These are phyloP conservation scores for Boletus coccyginus DNA, from an alignment of 768 basidiomycete species.

Conservation along the genomic window DNA sequence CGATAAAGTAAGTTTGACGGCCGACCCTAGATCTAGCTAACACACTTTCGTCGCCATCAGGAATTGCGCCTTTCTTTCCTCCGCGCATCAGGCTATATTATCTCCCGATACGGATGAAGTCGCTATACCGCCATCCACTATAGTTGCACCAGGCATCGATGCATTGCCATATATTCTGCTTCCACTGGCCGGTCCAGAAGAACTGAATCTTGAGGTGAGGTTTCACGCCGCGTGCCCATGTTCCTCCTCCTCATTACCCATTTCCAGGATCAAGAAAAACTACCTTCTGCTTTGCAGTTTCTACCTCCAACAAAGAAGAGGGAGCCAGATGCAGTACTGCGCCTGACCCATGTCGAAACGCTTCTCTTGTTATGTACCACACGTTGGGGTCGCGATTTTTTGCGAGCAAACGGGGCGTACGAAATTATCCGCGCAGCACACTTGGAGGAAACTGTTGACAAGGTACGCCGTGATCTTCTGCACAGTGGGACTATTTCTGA, in stretches of 20 bases:
- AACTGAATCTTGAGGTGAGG: constrained; percentile 84
- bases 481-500: not conserved
- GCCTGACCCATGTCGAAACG: constrained; percentile 86
- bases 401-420: constrained; percentile 81
- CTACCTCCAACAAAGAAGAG: constrained; percentile 81
- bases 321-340: constrained; percentile 72
- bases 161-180: constrained; percentile 82
- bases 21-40: constrained; percentile 9
- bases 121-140: constrained; percentile 55
- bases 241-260: not conserved
- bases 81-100: constrained; percentile 70
- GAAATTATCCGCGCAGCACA: constrained; percentile 80
- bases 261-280: constrained; percentile 78
- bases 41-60: constrained; percentile 36
- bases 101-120: constrained; percentile 58
- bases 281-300: constrained; percentile 84
- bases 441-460: constrained; percentile 73
- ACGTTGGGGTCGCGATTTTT: constrained; percentile 80
- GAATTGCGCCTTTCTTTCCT: constrained; percentile 72
- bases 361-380: constrained; percentile 87
- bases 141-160: constrained; percentile 72
- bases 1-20: constrained; percentile 65
- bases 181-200: constrained; percentile 93
- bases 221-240: not conserved
- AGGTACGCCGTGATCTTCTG: constrained; percentile 42